A percentile compares a stretch with the other conserved stretches of the same genome.
phyloP scores from a whole-genome alignment of 2,329 filamentous ascomycete genomes.

The Calonectria hongkongensis region DNA sequence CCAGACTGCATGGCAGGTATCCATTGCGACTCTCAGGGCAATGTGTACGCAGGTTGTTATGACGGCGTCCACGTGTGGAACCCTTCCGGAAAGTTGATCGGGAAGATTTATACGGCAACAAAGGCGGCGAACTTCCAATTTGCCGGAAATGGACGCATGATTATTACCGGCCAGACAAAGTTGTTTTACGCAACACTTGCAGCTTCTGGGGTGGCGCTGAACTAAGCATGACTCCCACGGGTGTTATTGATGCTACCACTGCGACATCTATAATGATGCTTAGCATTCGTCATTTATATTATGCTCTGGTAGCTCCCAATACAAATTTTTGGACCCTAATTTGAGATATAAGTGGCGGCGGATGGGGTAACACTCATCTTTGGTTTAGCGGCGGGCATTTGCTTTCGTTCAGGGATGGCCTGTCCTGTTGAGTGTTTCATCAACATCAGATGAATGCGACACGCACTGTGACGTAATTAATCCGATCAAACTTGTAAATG shows the following conservation, averaged over 20 bases:
- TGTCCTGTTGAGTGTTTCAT: no score
- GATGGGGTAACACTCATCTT: no score
- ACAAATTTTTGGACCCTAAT: no score
- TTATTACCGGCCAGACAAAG: conserved; percentile 60
- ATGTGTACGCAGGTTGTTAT: conserved; percentile 71
- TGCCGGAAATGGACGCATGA: conserved; percentile 60
- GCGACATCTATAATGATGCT: no score
- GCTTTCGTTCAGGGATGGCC: no score
- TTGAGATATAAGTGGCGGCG: no score
- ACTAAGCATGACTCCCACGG: not conserved
- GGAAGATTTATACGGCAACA: conserved; percentile 73
- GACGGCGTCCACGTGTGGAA: conserved; percentile 72
- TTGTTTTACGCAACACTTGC: conserved; percentile 58
- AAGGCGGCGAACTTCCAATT: conserved; percentile 68
- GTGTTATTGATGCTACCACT: not conserved
- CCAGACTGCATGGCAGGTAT: conserved; percentile 63
- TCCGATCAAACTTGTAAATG: not conserved
- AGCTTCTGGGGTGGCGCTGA: conserved; percentile 45
- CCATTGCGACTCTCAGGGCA: conserved; percentile 72
- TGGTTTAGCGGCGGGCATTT: no score
- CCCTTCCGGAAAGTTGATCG: conserved; percentile 66
- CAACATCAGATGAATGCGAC: not conserved
- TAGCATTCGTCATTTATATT: not conserved
- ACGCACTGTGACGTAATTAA: not conserved
- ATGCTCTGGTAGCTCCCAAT: no score